Conservation (phyloP, 805 yeast genomes). For the Jamesozyma jinghongensis region DNA sequence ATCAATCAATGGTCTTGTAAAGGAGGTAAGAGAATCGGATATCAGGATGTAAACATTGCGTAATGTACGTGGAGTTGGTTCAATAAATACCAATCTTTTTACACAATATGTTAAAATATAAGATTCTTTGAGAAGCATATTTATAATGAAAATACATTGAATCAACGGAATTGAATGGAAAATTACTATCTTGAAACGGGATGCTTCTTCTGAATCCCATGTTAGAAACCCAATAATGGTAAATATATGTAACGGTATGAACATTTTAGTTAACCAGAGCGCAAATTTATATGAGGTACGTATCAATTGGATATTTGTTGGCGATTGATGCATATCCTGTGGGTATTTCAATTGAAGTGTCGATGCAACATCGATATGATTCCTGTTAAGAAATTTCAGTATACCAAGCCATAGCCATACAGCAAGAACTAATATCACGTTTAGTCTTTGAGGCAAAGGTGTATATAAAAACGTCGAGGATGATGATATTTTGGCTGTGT, state of each 20-base stretch:
- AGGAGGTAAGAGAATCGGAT: conserved; percentile 80
- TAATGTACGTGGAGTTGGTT: conserved; percentile 27
- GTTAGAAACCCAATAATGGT: conserved; percentile 4
- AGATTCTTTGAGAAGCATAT: conserved; percentile 25
- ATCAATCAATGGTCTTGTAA: conserved; percentile 68
- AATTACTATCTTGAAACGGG: neutral
- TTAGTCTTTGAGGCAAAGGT: conserved; percentile 46
- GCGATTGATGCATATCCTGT: conserved; percentile 14
- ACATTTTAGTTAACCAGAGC: conserved; percentile 14
- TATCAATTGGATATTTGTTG: conserved; percentile 35
- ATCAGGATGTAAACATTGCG: conserved; percentile 59
- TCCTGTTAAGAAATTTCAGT: conserved; percentile 32
- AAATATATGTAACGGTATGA: conserved; percentile 17
- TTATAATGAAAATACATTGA: conserved; percentile 14
- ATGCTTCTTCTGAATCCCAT: neutral
- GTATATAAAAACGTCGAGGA: neutral
- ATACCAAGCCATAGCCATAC: conserved; percentile 46
- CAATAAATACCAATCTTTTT: conserved; percentile 31
- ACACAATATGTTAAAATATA: conserved; percentile 33
- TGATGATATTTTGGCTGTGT: no score
- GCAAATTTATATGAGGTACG: conserved; percentile 24
- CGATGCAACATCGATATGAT: conserved; percentile 36
- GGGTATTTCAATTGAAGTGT: conserved; percentile 18
- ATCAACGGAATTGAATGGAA: conserved; percentile 10
- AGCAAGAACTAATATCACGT: conserved; percentile 42